phyloP scores from a whole-genome alignment of 116 monocot genomes.

The Phalaenopsis hybrid region DNA sequence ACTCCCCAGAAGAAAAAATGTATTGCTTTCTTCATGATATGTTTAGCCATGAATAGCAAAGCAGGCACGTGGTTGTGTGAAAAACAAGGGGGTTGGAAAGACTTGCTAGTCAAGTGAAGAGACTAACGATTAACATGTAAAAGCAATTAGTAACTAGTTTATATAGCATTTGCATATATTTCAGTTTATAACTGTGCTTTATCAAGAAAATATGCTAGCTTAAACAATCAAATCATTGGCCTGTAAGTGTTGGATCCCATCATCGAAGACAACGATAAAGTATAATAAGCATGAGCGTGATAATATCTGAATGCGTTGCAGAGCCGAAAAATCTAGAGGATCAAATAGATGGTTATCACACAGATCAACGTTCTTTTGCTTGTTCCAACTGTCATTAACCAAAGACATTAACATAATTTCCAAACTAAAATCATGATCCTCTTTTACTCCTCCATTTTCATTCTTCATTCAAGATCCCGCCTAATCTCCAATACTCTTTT shows the following conservation, averaged over 20 bases:
- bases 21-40: not conserved
- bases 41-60: not conserved
- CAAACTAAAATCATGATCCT: slow-evolving; percentile 1
- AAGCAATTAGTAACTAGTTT: not conserved
- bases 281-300: not conserved
- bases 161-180: not conserved
- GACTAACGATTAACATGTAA: not conserved
- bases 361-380: not conserved
- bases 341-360: not conserved
- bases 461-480: not conserved
- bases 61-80: not conserved
- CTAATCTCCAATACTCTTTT: not conserved
- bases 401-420: not conserved
- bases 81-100: not conserved
- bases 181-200: not conserved
- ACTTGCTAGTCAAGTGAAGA: not conserved
- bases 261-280: not conserved
- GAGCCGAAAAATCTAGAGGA: not conserved
- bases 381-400: not conserved
- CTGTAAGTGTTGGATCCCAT: not conserved
- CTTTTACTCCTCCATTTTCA: not conserved
- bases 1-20: not conserved
- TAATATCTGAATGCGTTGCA: not conserved
- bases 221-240: not conserved
- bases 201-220: not conserved